Conservation (phyloP, 768 basidiomycete species). For the Agaricus blazei region DNA sequence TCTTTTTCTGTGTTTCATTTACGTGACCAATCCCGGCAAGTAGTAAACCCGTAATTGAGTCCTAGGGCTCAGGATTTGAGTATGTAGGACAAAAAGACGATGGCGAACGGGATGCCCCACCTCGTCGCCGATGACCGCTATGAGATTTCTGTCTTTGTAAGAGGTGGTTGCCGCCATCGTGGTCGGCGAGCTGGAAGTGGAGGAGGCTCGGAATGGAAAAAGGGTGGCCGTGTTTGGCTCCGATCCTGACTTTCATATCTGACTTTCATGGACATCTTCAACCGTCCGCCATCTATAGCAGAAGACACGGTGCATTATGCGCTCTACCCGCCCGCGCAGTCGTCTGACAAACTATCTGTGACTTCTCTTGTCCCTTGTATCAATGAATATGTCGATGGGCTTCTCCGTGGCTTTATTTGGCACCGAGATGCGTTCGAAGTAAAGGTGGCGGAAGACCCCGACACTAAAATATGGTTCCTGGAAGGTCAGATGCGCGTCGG, state of each 20-base stretch:
- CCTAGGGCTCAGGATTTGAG: conserved; percentile 42
- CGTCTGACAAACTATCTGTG: conserved; percentile 54
- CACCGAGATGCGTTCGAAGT: conserved; percentile 81
- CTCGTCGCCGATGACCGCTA: conserved; percentile 98
- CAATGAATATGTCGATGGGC: conserved; percentile 43
- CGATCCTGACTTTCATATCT: conserved; percentile 3
- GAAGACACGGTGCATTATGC: conserved; percentile 83
- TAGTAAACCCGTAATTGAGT: conserved; percentile 93
- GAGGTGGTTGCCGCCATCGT: conserved; percentile 48
- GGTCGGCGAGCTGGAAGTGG: not conserved
- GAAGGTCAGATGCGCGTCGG: conserved; percentile 89
- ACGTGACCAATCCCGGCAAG: conserved; percentile 94
- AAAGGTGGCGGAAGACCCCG: conserved; percentile 50
- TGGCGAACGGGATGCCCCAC: conserved; percentile 35
- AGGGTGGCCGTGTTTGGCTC: conserved; percentile 9
- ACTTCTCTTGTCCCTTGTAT: conserved; percentile 69
- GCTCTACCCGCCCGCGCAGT: conserved; percentile 54
- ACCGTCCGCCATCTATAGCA: conserved; percentile 69
- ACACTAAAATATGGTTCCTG: conserved; percentile 46
- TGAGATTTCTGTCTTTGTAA: conserved; percentile 77
- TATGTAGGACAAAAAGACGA: conserved; percentile 1
- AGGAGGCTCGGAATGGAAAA: conserved; percentile 2
- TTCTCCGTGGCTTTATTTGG: conserved; percentile 68
- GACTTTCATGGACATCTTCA: conserved; percentile 59
- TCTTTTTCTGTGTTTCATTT: conserved; percentile 90